phyloP scores from a whole-genome alignment of 305 asterid species.

The Stenogyne calaminthoides region DNA sequence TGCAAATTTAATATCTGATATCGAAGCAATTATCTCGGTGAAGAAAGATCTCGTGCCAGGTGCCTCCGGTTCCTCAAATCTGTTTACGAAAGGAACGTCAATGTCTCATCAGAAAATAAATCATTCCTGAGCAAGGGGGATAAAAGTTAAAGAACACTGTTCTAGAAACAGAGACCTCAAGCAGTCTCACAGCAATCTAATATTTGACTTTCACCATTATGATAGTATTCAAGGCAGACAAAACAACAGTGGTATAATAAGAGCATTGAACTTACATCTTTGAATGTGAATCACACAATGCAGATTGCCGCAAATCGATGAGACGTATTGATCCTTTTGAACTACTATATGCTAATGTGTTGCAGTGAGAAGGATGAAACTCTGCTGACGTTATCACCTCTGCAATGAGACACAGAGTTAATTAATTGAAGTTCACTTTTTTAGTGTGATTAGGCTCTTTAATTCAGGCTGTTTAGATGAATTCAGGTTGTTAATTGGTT shows the following conservation, averaged over 20 bases:
- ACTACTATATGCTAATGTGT: constrained; percentile 92
- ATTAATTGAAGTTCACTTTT: constrained; percentile 5
- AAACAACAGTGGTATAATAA: constrained; percentile 11
- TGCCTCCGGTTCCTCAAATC: constrained; percentile 95
- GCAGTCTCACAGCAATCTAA: constrained; percentile 9
- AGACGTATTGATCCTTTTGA: constrained; percentile 98
- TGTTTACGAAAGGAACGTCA: constrained; percentile 44
- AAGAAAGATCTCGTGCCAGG: constrained; percentile 98
- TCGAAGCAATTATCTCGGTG: constrained; percentile 98
- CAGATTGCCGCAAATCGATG: constrained; percentile 97
- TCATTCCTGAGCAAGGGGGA: constrained; percentile 23
- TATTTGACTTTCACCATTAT: not conserved
- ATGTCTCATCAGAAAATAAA: constrained; percentile 24
- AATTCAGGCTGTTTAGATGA: constrained; percentile 14
- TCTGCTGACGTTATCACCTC: constrained; percentile 99
- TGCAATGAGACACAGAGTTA: constrained; percentile 44
- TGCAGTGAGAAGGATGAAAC: constrained; percentile 97
- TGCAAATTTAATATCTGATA: constrained; percentile 96
- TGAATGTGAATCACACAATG: constrained; percentile 93
- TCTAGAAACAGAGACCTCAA: constrained; percentile 9
- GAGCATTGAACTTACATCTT: constrained; percentile 65
- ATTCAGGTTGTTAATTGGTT: not conserved
- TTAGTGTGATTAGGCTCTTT: not conserved
- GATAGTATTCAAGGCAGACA: constrained; percentile 21
- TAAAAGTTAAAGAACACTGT: constrained; percentile 19